Conservation (phyloP, 306 rosid genomes). For the Geum urbanum region DNA sequence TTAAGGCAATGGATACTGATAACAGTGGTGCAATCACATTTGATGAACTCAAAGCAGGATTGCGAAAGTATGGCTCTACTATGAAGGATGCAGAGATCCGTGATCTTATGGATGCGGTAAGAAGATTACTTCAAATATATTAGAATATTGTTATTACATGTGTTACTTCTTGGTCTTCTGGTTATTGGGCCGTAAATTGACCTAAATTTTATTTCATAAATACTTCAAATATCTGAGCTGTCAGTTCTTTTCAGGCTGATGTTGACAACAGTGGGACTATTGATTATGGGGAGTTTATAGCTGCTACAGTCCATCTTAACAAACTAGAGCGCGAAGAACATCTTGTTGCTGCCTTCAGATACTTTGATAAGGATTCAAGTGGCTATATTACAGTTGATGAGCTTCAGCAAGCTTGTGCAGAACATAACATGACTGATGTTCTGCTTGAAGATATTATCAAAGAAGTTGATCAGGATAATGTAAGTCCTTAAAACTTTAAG, state of each 20-base stretch:
- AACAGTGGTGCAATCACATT: slow-evolving; percentile 93
- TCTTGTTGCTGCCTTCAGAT: slow-evolving; percentile 82
- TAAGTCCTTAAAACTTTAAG: slow-evolving; percentile 37
- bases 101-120: slow-evolving; percentile 94
- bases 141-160: background rate
- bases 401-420: slow-evolving; percentile 91
- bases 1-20: slow-evolving; percentile 90
- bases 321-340: slow-evolving; percentile 96
- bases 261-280: slow-evolving; percentile 95
- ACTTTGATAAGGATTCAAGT: slow-evolving; percentile 91
- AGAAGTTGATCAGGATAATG: slow-evolving; percentile 98
- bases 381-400: slow-evolving; percentile 97
- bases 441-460: slow-evolving; percentile 79
- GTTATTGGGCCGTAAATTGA: background rate
- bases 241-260: slow-evolving; percentile 70
- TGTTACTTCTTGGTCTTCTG: background rate
- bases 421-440: slow-evolving; percentile 81
- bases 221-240: slow-evolving; percentile 33
- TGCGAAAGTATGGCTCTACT: slow-evolving; percentile 92
- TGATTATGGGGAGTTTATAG: slow-evolving; percentile 93
- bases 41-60: slow-evolving; percentile 96
- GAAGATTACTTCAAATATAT: slow-evolving; percentile 23
- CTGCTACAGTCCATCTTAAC: slow-evolving; percentile 96
- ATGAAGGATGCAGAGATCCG: slow-evolving; percentile 88
- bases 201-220: slow-evolving; percentile 5